phyloP scores from a whole-genome alignment of 1,284 basidiomycete genomes.

The Apiotrichum sp. region DNA sequence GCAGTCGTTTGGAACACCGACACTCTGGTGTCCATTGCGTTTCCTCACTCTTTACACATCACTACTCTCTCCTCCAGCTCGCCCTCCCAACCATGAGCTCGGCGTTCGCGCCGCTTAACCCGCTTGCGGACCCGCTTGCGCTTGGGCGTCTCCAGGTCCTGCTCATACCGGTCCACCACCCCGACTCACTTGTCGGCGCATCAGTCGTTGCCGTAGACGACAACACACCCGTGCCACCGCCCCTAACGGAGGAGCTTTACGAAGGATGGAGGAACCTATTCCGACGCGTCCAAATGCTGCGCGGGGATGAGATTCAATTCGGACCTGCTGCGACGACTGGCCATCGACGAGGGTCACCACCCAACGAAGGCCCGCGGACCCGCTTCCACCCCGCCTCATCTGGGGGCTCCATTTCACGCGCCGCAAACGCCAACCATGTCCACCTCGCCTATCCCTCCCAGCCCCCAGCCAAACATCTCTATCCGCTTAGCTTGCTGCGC shows the following conservation, averaged over 20 bases:
- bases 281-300: slow-evolving; percentile 30
- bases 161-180: slow-evolving; percentile 39
- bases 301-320: slow-evolving; percentile 35
- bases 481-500: slow-evolving; percentile 34
- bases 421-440: slow-evolving; percentile 33
- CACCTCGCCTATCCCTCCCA: slow-evolving; percentile 34
- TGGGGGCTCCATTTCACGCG: slow-evolving; percentile 24
- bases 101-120: slow-evolving; percentile 18
- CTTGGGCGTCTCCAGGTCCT: slow-evolving; percentile 44
- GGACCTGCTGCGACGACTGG: background rate
- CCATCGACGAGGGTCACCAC: background rate
- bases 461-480: slow-evolving; percentile 34
- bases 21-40: too few species aligned
- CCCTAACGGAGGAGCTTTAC: slow-evolving; percentile 21
- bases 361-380: slow-evolving; percentile 12
- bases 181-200: background rate
- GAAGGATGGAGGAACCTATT: slow-evolving; percentile 29
- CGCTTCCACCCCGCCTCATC: slow-evolving; percentile 31
- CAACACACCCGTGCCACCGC: background rate
- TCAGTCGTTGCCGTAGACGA: background rate
- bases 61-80: too few species aligned
- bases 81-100: slow-evolving; percentile 19
- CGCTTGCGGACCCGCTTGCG: slow-evolving; percentile 38
- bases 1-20: too few species aligned
- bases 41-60: too few species aligned